phyloP scores from a whole-genome alignment of 2,329 filamentous ascomycete species.

The Parastagonospora nodorum region DNA sequence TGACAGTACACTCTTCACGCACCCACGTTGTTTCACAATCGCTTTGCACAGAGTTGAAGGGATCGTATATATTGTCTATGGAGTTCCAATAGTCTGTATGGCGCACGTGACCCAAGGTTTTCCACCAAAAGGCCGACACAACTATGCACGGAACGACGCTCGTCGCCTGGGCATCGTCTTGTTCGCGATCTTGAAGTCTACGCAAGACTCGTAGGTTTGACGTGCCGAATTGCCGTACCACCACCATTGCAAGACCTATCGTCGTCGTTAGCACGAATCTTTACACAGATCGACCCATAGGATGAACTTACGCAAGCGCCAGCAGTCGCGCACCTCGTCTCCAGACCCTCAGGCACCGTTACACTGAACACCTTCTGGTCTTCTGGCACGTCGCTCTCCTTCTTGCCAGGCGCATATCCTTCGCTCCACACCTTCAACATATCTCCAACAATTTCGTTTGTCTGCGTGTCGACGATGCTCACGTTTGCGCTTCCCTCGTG shows the following conservation, averaged over 20 bases:
- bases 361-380: slow-evolving; percentile 57
- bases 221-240: slow-evolving; percentile 61
- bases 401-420: slow-evolving; percentile 32
- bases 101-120: background rate
- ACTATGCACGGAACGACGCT: slow-evolving; percentile 7
- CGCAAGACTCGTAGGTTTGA: slow-evolving; percentile 67
- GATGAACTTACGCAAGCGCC: slow-evolving; percentile 52
- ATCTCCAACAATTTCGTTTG: slow-evolving; percentile 57
- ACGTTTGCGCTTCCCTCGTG: slow-evolving; percentile 64
- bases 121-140: background rate
- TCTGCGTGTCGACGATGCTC: slow-evolving; percentile 62
- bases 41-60: too few species aligned
- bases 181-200: slow-evolving; percentile 57
- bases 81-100: too few species aligned
- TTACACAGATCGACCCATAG: background rate
- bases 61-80: too few species aligned
- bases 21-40: too few species aligned
- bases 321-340: slow-evolving; percentile 49
- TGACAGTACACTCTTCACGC: too few species aligned
- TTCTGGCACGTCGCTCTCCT: slow-evolving; percentile 39
- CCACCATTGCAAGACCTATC: slow-evolving; percentile 62
- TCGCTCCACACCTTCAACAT: slow-evolving; percentile 35
- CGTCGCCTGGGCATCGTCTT: slow-evolving; percentile 1
- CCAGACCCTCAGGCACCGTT: slow-evolving; percentile 57
- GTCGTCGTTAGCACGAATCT: background rate